Evolutionary conservation across 129 eudicot genomes (phyloP).

Genomic region (Erigeron canadensis): DNA sequence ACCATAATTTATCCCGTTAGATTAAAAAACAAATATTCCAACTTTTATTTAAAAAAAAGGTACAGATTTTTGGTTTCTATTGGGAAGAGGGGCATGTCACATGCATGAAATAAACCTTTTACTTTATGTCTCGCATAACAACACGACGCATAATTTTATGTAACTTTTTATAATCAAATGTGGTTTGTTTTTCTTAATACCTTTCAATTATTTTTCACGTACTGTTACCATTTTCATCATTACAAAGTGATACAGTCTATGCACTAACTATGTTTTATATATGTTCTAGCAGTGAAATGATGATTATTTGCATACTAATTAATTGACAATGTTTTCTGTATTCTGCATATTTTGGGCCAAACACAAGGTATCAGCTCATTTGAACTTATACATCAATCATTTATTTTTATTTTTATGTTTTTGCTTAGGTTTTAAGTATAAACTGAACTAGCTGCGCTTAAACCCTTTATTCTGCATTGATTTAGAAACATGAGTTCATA

Average conservation of each 20-base stretch:
- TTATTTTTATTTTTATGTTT: conserved; percentile 4
- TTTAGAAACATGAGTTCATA: no score
- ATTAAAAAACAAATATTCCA: conserved; percentile 4
- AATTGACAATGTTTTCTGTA: no score
- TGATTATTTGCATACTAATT: no score
- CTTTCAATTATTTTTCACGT: no score
- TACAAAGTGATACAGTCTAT: no score
- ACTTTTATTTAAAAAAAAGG: neutral
- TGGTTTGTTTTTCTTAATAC: neutral
- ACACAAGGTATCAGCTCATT: conserved; percentile 14
- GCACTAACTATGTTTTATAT: no score
- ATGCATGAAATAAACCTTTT: conserved; percentile 30
- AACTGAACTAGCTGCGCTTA: no score
- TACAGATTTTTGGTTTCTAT: neutral
- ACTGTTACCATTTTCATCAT: no score
- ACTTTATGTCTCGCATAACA: conserved; percentile 30
- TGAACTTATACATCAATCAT: neutral
- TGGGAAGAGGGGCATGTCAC: conserved; percentile 30
- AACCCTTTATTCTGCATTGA: no score
- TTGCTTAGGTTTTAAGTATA: neutral
- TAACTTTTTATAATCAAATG: conserved; percentile 5
- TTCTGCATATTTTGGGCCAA: conserved; percentile 6
- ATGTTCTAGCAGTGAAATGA: no score
- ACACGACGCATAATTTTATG: conserved; percentile 20
- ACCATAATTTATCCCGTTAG: neutral